Conservation (phyloP, 169 alveolate species). For the Eimeria falciformis region DNA sequence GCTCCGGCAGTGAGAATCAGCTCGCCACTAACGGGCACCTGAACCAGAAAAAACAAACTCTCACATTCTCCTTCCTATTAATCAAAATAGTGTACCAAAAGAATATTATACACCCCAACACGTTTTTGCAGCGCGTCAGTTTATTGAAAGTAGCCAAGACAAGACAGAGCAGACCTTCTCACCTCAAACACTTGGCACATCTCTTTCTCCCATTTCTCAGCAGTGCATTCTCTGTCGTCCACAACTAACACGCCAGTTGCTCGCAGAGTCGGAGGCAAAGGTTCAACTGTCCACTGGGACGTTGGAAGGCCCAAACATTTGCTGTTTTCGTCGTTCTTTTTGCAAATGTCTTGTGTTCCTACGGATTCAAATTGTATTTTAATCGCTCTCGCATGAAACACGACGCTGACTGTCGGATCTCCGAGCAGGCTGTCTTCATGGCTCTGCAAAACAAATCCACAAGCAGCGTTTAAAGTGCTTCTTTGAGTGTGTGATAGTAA, state of each 20-base stretch:
- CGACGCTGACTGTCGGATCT: background rate
- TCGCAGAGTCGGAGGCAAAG: background rate
- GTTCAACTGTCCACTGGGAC: background rate
- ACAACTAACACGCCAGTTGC: background rate
- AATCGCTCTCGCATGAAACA: background rate
- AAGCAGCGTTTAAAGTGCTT: no score
- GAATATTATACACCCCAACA: no score
- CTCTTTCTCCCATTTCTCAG: background rate
- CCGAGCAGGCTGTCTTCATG: background rate
- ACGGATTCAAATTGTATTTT: background rate
- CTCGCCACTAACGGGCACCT: constrained; percentile 29
- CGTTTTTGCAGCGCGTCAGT: no score
- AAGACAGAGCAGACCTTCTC: no score
- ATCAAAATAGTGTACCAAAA: no score
- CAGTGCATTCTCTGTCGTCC: background rate
- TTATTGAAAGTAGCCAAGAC: no score
- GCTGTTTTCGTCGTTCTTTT: background rate
- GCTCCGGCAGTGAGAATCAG: constrained; percentile 48
- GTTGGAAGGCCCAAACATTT: no score
- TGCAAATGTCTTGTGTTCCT: background rate
- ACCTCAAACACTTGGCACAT: background rate
- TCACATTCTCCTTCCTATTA: no score
- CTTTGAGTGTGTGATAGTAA: no score
- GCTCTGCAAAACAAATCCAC: no score
- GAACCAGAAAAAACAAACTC: constrained; percentile 10